phyloP scores from a whole-genome alignment of 1,284 basidiomycete genomes.

The Veloporphyrellus conicus region DNA sequence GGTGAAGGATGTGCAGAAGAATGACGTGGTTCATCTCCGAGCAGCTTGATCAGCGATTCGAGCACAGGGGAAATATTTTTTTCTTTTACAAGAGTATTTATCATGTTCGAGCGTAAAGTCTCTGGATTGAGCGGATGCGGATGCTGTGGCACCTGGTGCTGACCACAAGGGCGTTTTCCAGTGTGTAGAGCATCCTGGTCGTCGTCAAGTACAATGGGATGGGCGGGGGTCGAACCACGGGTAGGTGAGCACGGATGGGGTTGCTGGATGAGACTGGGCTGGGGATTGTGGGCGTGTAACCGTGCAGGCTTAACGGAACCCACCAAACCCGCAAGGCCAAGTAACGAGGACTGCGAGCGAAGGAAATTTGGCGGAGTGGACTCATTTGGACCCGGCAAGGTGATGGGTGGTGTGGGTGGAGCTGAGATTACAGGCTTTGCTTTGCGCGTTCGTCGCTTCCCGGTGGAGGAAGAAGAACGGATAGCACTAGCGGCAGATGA shows the following conservation, averaged over 20 bases:
- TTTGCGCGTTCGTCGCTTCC: slow-evolving; percentile 24
- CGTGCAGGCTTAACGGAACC: slow-evolving; percentile 58
- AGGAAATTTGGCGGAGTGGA: slow-evolving; percentile 66
- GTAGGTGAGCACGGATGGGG: slow-evolving; percentile 9
- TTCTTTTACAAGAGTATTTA: slow-evolving; percentile 55
- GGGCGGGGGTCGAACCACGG: slow-evolving; percentile 50
- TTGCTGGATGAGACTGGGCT: slow-evolving; percentile 31
- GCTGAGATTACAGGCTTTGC: slow-evolving; percentile 32
- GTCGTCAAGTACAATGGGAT: slow-evolving; percentile 70
- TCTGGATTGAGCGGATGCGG: slow-evolving; percentile 32
- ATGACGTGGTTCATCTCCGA: slow-evolving; percentile 29
- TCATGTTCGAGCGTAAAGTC: slow-evolving; percentile 51
- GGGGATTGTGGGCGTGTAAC: slow-evolving; percentile 29
- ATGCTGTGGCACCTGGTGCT: slow-evolving; percentile 6
- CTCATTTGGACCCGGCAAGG: slow-evolving; percentile 58
- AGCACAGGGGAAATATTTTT: slow-evolving; percentile 65
- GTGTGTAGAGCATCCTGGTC: slow-evolving; percentile 33
- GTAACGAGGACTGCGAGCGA: slow-evolving; percentile 63
- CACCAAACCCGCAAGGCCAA: slow-evolving; percentile 67
- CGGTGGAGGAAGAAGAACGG: slow-evolving; percentile 6
- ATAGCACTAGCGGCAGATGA: slow-evolving; percentile 13
- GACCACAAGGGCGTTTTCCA: slow-evolving; percentile 3
- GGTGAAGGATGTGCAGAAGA: background rate
- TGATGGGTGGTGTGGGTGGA: slow-evolving; percentile 43
- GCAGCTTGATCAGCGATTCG: slow-evolving; percentile 53